A percentile compares a stretch with the other conserved stretches of the same genome.
Evolutionary conservation across 371 early-diverging fungal species (phyloP).

Genomic region (Haplosporangium sp.): DNA sequence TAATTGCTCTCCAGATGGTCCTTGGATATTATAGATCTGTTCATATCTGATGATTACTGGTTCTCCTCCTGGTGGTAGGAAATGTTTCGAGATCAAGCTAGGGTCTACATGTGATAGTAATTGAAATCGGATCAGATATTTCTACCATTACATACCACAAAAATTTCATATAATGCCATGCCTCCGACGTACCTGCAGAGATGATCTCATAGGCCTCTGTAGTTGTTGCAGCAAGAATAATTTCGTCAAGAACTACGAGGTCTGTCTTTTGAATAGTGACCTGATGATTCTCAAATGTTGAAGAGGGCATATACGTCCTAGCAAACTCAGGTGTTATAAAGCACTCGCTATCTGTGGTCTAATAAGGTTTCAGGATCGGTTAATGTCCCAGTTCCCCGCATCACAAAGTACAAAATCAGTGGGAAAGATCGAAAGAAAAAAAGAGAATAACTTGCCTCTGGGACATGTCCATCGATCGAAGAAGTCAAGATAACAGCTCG

Average conservation of each 20-base stretch:
- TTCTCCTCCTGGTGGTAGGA: constrained; percentile 33
- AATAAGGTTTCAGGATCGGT: not conserved
- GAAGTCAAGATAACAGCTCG: constrained; percentile 48
- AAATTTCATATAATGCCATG: not conserved
- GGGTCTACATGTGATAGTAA: constrained; percentile 29
- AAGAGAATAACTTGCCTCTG: constrained; percentile 25
- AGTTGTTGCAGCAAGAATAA: constrained; percentile 73
- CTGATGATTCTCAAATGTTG: constrained; percentile 29
- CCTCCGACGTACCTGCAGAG: constrained; percentile 59
- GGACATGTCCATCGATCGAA: constrained; percentile 52
- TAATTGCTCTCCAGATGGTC: constrained; percentile 37
- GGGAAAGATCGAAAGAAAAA: not conserved
- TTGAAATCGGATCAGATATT: not conserved
- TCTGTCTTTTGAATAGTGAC: constrained; percentile 59
- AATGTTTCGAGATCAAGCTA: constrained; percentile 39
- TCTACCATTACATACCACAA: no score
- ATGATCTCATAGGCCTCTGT: constrained; percentile 65
- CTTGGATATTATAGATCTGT: constrained; percentile 54
- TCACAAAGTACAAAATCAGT: not conserved
- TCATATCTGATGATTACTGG: constrained; percentile 63
- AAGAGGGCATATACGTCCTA: constrained; percentile 28
- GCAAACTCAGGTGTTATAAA: constrained; percentile 51
- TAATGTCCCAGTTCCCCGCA: not conserved
- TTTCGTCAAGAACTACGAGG: constrained; percentile 71
- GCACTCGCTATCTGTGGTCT: constrained; percentile 43